phyloP scores from a whole-genome alignment of 768 basidiomycete genomes.

The Auricularia cornea region DNA sequence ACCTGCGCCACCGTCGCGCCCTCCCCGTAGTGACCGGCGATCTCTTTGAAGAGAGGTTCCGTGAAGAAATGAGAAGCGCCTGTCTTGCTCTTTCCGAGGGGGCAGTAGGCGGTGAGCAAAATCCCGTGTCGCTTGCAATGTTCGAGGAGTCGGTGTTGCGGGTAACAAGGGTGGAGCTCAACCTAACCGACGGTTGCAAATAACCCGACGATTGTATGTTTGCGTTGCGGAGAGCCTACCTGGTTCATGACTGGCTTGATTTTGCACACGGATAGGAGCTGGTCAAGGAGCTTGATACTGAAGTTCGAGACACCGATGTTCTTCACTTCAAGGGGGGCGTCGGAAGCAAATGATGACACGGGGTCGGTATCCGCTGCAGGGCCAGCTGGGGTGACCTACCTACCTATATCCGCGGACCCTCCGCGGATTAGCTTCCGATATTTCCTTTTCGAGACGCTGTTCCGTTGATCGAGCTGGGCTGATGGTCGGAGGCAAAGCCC shows the following conservation, averaged over 20 bases:
- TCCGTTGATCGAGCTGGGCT: too few relatives aligned
- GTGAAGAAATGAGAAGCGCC: slow-evolving; percentile 21
- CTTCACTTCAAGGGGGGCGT: too few relatives aligned
- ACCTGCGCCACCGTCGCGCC: slow-evolving; percentile 29
- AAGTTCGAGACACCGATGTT: slow-evolving; percentile 54
- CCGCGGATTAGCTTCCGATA: too few relatives aligned
- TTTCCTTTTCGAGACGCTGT: too few relatives aligned
- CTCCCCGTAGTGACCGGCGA: slow-evolving; percentile 31
- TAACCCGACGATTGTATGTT: background rate
- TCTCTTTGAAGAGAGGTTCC: slow-evolving; percentile 22
- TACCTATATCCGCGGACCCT: too few relatives aligned
- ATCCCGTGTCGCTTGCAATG: slow-evolving; percentile 52
- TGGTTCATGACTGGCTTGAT: slow-evolving; percentile 64
- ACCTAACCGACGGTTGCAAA: slow-evolving; percentile 16
- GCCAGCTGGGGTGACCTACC: too few relatives aligned
- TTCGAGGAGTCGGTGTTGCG: slow-evolving; percentile 47
- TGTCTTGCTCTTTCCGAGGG: slow-evolving; percentile 7
- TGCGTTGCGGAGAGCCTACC: slow-evolving; percentile 33
- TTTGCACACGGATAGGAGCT: slow-evolving; percentile 30
- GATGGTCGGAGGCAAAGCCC: too few relatives aligned
- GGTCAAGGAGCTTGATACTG: slow-evolving; percentile 34
- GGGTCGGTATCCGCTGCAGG: too few relatives aligned
- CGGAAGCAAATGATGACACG: too few relatives aligned
- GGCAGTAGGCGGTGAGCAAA: slow-evolving; percentile 60
- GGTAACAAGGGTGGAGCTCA: slow-evolving; percentile 60